phyloP scores from a whole-genome alignment of 345 rosid species.

The Gossypium arboreum region DNA sequence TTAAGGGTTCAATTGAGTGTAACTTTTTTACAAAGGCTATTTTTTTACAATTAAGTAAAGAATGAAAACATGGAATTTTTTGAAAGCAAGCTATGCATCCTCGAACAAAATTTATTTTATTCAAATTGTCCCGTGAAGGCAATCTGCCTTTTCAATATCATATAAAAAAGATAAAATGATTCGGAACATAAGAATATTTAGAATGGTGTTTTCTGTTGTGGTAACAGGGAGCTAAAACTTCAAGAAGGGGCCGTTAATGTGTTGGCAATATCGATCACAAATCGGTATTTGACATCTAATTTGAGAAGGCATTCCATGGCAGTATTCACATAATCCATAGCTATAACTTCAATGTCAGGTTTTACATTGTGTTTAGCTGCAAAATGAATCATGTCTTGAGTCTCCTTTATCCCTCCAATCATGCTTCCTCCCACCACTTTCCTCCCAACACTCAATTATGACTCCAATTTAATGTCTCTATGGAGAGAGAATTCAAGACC shows the following conservation, averaged over 20 bases:
- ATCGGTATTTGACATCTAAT: slow-evolving; percentile 51
- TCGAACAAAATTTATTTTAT: not conserved
- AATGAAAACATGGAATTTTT: no score
- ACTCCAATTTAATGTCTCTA: not conserved
- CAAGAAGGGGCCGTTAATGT: slow-evolving; percentile 9
- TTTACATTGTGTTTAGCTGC: slow-evolving; percentile 44
- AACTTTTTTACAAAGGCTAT: no score
- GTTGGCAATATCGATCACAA: slow-evolving; percentile 52
- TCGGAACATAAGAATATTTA: no score
- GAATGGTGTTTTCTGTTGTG: no score
- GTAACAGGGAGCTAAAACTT: not conserved
- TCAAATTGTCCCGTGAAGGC: not conserved
- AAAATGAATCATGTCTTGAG: slow-evolving; percentile 59
- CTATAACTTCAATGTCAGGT: slow-evolving; percentile 52
- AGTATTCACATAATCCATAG: slow-evolving; percentile 52
- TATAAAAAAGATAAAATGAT: not conserved
- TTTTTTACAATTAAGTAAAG: no score
- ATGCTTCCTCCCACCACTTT: not conserved
- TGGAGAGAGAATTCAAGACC: not conserved
- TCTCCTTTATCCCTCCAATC: slow-evolving; percentile 59
- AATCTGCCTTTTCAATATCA: not conserved
- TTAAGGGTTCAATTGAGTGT: no score
- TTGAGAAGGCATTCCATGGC: slow-evolving; percentile 49
- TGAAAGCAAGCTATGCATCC: no score
- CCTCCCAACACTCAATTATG: not conserved